phyloP scores from a whole-genome alignment of 1,139 yeast genomes.

The Pichia sp. region DNA sequence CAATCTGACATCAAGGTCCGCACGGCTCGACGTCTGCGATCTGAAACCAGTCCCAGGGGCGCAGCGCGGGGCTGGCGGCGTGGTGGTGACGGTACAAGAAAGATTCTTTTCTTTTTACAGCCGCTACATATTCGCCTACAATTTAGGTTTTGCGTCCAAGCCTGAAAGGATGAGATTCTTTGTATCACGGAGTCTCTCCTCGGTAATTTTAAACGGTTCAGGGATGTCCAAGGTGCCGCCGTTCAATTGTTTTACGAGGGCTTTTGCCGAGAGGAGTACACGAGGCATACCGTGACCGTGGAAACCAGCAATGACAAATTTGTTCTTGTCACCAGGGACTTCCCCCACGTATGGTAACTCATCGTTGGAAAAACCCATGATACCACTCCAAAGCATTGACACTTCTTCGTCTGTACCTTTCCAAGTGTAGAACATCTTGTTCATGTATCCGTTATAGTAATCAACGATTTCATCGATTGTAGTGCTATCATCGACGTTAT shows the following conservation, averaged over 20 bases:
- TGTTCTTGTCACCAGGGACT: conserved; percentile 24
- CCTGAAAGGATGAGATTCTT: neutral
- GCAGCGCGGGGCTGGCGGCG: too few relatives aligned
- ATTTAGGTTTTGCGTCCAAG: neutral
- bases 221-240: conserved; percentile 13
- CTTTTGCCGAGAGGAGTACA: conserved; percentile 23
- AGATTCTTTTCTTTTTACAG: too few relatives aligned
- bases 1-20: too few relatives aligned
- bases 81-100: too few relatives aligned
- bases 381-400: conserved; percentile 31
- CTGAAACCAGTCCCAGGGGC: too few relatives aligned
- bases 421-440: neutral
- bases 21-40: too few relatives aligned
- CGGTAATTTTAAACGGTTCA: conserved; percentile 8
- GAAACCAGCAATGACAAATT: conserved; percentile 36
- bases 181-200: neutral
- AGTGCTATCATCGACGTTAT: neutral
- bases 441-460: neutral
- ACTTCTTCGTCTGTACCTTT: conserved; percentile 12
- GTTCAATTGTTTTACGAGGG: conserved; percentile 21
- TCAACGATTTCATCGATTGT: neutral
- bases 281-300: conserved; percentile 46
- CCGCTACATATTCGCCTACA: too few relatives aligned
- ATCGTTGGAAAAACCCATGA: conserved; percentile 35
- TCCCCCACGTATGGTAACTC: conserved; percentile 32